Base-by-base conservation (phyloP, 2,329 filamentous ascomycete genomes). In the Fusarium aywerte region DNA sequence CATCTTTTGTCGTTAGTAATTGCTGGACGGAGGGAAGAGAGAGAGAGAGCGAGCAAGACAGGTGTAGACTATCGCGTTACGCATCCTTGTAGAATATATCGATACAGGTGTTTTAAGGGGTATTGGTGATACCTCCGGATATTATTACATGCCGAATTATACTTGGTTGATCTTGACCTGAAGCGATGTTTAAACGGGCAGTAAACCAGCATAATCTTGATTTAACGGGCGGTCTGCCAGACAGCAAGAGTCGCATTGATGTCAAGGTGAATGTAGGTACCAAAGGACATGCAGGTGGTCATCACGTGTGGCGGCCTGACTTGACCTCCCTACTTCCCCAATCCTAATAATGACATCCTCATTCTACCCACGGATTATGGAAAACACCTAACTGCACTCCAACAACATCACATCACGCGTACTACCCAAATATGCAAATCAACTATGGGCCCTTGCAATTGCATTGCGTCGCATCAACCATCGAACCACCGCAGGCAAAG, bases 1-100 rank as follows among this genome's bases (percentile, higher is more conserved):
- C 44, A 25, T n/a, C 39, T 47, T 66, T 64, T 68, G 61, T 60
- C 52, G 57, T 65, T 71, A 63, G 42, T 69, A 72, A 74, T 73
- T 66, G 56, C 35, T 36, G 21, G 45, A 27, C 20, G 20, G 16
- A 27, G 13, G 45, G 45, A 23, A 23, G 31, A 48, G 44, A 48
- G 15, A 23, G 21, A n/a, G 25, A 43, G 40, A 43, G 27, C 29
- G 47, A 18, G 55, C 39, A 56, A 56, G 50, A 48, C 16, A 35
- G 32, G 51, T 62, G 69, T 65, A 65, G 58, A 68, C 53, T 62
- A 69, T 68, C 55, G 56, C 58, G 61, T 20, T 64, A 63, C 55
- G 35, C 56, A 54, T 59, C 45, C 43, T 56, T 69, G 67, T 67
- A 69, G 62, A 67, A 54, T 69, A 69, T 67, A 69, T 60, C 44